These are phyloP conservation scores for Podaxis carcinomalis DNA, from an alignment of 768 basidiomycete genomes.

Conservation along the genomic window DNA sequence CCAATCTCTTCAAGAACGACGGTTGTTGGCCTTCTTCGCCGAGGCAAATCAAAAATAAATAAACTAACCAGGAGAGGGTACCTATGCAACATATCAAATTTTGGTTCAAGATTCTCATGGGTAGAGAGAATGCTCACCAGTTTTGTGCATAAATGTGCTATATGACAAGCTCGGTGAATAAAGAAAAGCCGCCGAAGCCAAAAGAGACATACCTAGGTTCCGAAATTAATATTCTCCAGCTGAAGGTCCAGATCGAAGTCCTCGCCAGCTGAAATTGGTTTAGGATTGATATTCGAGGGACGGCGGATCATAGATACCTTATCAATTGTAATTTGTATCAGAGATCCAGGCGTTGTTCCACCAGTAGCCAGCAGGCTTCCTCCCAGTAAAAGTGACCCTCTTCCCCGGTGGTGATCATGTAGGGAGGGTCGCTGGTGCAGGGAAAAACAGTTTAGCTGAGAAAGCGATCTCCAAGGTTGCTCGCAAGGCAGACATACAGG, in stretches of 20 bases:
- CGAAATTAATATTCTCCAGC: slow-evolving; percentile 53
- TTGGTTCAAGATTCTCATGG: background rate
- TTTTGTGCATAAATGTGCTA: slow-evolving; percentile 42
- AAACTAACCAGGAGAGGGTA: slow-evolving; percentile 30
- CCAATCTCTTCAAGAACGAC: slow-evolving; percentile 65
- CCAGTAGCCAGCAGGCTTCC: slow-evolving; percentile 33
- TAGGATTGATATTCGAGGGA: background rate
- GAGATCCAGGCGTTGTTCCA: slow-evolving; percentile 37
- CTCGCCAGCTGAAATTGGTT: slow-evolving; percentile 37
- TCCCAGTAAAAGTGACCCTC: slow-evolving; percentile 55
- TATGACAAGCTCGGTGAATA: slow-evolving; percentile 18
- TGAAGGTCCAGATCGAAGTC: slow-evolving; percentile 46
- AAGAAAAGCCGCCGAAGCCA: slow-evolving; percentile 11
- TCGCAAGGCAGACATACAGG: slow-evolving; percentile 32
- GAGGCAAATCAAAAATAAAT: slow-evolving; percentile 12
- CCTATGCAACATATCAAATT: slow-evolving; percentile 19
- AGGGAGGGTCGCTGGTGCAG: slow-evolving; percentile 39
- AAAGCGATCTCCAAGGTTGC: background rate
- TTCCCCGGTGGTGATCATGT: slow-evolving; percentile 52
- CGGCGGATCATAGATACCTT: slow-evolving; percentile 27
- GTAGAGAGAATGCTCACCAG: slow-evolving; percentile 25
- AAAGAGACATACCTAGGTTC: slow-evolving; percentile 40
- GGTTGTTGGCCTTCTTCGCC: slow-evolving; percentile 50
- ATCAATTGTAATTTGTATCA: slow-evolving; percentile 58
- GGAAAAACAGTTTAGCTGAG: background rate